A percentile compares a stretch with the other conserved stretches of the same genome.
Conservation (phyloP, 805 yeast genomes). For the Candida nonsorbophila region DNA sequence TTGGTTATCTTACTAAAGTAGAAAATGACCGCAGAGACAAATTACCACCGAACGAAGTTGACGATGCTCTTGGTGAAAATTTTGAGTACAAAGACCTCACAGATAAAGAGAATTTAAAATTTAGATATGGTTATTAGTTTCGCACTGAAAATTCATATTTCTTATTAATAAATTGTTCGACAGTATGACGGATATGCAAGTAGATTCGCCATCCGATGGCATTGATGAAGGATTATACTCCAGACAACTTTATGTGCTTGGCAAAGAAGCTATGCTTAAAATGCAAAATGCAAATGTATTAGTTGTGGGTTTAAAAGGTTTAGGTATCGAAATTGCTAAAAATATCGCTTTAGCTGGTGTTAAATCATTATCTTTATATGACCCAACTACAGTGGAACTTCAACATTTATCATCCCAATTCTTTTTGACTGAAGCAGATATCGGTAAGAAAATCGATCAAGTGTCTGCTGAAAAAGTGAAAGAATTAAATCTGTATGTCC, state of each 20-base stretch:
- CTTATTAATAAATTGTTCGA: not conserved
- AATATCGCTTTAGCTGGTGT: slow-evolving; percentile 97
- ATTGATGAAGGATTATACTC: slow-evolving; percentile 95
- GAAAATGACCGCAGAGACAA: slow-evolving; percentile 52
- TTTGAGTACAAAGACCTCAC: slow-evolving; percentile 53
- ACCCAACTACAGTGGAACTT: slow-evolving; percentile 62
- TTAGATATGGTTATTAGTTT: slow-evolving; percentile 46
- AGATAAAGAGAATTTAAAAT: slow-evolving; percentile 51
- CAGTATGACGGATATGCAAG: slow-evolving; percentile 27
- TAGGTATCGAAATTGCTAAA: slow-evolving; percentile 95
- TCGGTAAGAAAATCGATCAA: slow-evolving; percentile 74
- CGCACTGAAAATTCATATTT: not conserved
- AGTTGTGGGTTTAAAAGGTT: slow-evolving; percentile 82
- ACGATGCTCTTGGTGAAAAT: slow-evolving; percentile 20
- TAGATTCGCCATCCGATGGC: slow-evolving; percentile 33
- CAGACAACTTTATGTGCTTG: slow-evolving; percentile 92
- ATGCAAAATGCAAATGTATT: slow-evolving; percentile 94
- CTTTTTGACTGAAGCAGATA: slow-evolving; percentile 63
- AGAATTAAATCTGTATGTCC: slow-evolving; percentile 88
- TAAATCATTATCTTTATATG: slow-evolving; percentile 80
- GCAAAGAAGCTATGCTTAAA: slow-evolving; percentile 96
- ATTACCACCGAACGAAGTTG: slow-evolving; percentile 7
- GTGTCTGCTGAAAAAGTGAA: slow-evolving; percentile 64
- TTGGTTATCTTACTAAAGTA: slow-evolving; percentile 37
- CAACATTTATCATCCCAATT: slow-evolving; percentile 86